These are phyloP conservation scores for Fulvia fulva DNA, from an alignment of 2,329 filamentous ascomycete species.

Conservation along the genomic window DNA sequence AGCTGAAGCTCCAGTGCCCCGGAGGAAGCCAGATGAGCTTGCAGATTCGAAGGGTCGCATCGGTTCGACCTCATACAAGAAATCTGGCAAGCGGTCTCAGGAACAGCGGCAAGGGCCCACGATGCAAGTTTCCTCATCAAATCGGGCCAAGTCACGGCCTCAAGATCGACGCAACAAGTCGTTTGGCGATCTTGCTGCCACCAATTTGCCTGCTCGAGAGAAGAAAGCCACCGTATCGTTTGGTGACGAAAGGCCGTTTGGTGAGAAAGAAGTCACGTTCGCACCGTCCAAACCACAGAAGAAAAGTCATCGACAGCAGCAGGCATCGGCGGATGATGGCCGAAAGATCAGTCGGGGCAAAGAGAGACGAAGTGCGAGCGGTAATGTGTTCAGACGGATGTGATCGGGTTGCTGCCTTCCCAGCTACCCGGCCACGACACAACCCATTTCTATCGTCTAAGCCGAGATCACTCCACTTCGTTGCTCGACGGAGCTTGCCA, in stretches of 20 bases:
- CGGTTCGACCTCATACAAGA: constrained; percentile 63
- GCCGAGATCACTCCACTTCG: background rate
- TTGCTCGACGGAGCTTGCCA: background rate
- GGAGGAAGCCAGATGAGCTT: constrained; percentile 33
- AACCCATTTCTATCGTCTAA: background rate
- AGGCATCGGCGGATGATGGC: constrained; percentile 29
- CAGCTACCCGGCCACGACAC: background rate
- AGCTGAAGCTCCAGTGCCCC: constrained; percentile 42
- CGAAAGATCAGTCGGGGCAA: constrained; percentile 31
- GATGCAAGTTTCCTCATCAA: constrained; percentile 56
- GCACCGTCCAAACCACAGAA: constrained; percentile 54
- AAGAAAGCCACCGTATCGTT: constrained; percentile 24
- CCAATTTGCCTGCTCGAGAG: constrained; percentile 32
- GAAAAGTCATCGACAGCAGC: constrained; percentile 22
- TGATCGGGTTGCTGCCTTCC: constrained; percentile 29
- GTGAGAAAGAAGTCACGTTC: constrained; percentile 67
- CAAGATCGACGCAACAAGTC: constrained; percentile 48
- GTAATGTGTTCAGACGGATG: constrained; percentile 69
- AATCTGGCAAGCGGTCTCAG: constrained; percentile 48
- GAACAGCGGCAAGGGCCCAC: constrained; percentile 39
- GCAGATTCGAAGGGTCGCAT: constrained; percentile 49
- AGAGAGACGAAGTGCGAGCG: constrained; percentile 67
- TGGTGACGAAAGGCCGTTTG: constrained; percentile 39
- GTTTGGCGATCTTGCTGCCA: constrained; percentile 54
- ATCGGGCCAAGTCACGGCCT: constrained; percentile 31